Conservation (phyloP, 768 basidiomycete species). For the Terana coerulea region DNA sequence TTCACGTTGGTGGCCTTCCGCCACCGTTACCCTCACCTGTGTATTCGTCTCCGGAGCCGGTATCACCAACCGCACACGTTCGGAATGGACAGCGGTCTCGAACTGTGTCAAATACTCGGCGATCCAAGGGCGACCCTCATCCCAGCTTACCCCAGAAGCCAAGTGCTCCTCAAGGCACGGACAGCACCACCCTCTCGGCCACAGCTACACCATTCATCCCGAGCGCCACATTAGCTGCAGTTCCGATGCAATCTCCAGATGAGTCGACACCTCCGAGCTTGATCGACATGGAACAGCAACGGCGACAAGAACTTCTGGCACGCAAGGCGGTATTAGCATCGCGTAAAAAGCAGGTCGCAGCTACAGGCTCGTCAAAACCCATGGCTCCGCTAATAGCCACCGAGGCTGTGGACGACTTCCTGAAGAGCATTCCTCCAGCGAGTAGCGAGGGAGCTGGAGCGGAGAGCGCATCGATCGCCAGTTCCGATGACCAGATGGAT, state of each 20-base stretch:
- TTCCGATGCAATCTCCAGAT: slow-evolving; percentile 26
- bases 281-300: slow-evolving; percentile 71
- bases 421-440: slow-evolving; percentile 56
- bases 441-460: slow-evolving; percentile 8
- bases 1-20: slow-evolving; percentile 57
- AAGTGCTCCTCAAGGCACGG: slow-evolving; percentile 14
- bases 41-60: slow-evolving; percentile 20
- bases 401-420: slow-evolving; percentile 81
- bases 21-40: slow-evolving; percentile 42
- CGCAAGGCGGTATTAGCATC: slow-evolving; percentile 75
- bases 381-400: not conserved
- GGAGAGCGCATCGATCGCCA: not conserved
- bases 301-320: slow-evolving; percentile 70
- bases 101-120: not conserved
- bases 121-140: slow-evolving; percentile 17
- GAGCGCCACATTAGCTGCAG: slow-evolving; percentile 23
- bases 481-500: slow-evolving; percentile 40
- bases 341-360: slow-evolving; percentile 42
- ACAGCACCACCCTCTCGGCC: slow-evolving; percentile 13
- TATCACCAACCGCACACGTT: slow-evolving; percentile 7
- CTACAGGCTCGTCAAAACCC: not conserved
- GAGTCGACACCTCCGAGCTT: slow-evolving; percentile 31
- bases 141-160: slow-evolving; percentile 26
- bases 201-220: slow-evolving; percentile 30
- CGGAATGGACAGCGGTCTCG: slow-evolving; percentile 6